These are phyloP conservation scores for Discostella pseudostelligera DNA, from an alignment of 108 stramenopile species.

Conservation along the genomic window DNA sequence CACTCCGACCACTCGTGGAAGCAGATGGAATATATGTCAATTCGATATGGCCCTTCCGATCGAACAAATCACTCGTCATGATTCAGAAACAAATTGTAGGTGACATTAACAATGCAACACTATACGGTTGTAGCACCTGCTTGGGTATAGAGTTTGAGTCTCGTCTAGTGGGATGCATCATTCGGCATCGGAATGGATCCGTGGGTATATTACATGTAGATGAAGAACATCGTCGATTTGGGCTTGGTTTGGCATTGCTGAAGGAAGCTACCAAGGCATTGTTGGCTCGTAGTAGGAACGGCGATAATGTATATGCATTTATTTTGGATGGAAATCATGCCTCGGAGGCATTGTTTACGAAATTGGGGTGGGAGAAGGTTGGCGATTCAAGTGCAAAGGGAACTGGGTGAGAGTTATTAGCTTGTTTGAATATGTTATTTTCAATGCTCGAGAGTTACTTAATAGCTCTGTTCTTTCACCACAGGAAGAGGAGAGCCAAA, in stretches of 20 bases:
- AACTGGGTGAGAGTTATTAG: no score
- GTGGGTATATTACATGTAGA: slow-evolving; percentile 57
- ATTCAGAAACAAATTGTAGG: slow-evolving; percentile 24
- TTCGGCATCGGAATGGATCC: slow-evolving; percentile 48
- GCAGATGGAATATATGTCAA: slow-evolving; percentile 27
- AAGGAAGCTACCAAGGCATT: slow-evolving; percentile 32
- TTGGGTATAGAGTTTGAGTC: slow-evolving; percentile 47
- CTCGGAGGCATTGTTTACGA: slow-evolving; percentile 48
- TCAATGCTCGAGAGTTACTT: no score
- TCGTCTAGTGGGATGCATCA: slow-evolving; percentile 41
- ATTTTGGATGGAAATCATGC: slow-evolving; percentile 54
- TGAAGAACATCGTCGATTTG: slow-evolving; percentile 38
- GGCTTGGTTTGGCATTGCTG: slow-evolving; percentile 45
- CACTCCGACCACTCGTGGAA: slow-evolving; percentile 8
- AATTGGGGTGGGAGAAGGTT: slow-evolving; percentile 38
- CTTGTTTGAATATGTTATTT: no score
- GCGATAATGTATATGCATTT: slow-evolving; percentile 32
- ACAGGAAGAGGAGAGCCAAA: no score
- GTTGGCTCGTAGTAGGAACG: slow-evolving; percentile 9
- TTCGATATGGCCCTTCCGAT: slow-evolving; percentile 28
- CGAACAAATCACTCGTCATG: slow-evolving; percentile 15
- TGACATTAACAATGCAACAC: slow-evolving; percentile 17
- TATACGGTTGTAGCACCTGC: slow-evolving; percentile 21
- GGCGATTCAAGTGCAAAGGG: slow-evolving; percentile 13
- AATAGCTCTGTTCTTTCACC: no score